A percentile compares a stretch with the other conserved stretches of the same genome.
These are phyloP conservation scores for Torulaspora globosa DNA, from an alignment of 1,139 yeast species.

Conservation along the genomic window DNA sequence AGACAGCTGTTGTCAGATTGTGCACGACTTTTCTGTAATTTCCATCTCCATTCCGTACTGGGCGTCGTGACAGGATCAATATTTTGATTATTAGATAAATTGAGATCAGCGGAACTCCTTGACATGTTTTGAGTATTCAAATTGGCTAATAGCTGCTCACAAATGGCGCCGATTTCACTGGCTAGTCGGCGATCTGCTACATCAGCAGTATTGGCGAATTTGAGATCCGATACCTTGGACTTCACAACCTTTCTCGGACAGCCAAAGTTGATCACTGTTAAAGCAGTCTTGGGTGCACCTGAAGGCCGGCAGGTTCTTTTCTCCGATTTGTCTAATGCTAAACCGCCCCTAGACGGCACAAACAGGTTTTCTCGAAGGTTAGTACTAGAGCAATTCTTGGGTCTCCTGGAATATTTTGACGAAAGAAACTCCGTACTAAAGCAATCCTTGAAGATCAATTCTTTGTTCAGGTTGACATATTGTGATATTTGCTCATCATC, in stretches of 20 bases:
- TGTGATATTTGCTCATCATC: background rate
- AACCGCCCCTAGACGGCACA: background rate
- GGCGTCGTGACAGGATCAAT: conserved; percentile 9
- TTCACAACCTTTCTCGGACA: background rate
- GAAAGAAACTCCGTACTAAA: background rate
- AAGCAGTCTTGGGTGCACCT: background rate
- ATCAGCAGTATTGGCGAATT: background rate
- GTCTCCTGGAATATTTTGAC: background rate
- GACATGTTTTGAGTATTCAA: background rate
- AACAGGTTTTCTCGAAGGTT: background rate
- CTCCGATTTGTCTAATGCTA: background rate
- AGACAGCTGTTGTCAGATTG: conserved; percentile 19
- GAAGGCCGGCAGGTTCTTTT: background rate
- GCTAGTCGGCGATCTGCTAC: background rate
- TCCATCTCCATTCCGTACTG: conserved; percentile 13
- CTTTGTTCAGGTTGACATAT: background rate
- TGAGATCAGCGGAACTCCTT: background rate
- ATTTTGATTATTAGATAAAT: background rate
- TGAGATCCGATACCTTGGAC: background rate
- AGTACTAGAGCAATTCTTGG: background rate
- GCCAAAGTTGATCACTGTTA: conserved; percentile 1
- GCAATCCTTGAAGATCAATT: background rate
- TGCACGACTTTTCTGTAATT: conserved; percentile 12
- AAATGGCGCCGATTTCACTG: background rate
- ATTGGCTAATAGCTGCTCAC: background rate